Base-by-base conservation (phyloP, 768 basidiomycete species). In the Rhizopogon vinicolor region DNA sequence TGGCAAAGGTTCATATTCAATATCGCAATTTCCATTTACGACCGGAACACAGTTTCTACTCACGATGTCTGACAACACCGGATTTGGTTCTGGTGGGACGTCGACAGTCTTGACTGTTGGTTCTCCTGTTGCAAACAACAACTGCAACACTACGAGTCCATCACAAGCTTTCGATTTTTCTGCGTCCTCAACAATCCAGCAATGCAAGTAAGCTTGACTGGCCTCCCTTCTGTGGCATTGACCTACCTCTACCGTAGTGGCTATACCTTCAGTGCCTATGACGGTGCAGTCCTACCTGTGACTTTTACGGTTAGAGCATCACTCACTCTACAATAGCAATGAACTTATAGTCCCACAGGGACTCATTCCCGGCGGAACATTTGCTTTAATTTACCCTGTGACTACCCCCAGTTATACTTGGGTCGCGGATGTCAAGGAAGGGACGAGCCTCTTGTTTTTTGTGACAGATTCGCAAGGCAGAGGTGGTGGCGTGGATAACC, bases 1-100 rank as follows among this genome's bases (percentile, higher is more conserved):
- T 72, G 80, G 80, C 50, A 56, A 75, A 56, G 86, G 85, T 44
- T 76, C 77, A 0, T 88, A 75, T 64, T 69, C 75, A 9, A 63
- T 76, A 31, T 45, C 68, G 0, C 75, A 73, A 55, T 58, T 89
- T 12, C 72, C 75, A 2, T 68, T 84, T 40, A 31, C 65, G 13
- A 61, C 71, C 7, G 70, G 64, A 39, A 63, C 74, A 19, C 65
- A 71, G 52, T 72, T 89, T 45, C 50, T 89, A 12, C 56, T 85
- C 19, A 76, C 81, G 33, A 86, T 91, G 85, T 89, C 85, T 19
- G 89, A 91, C 62, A 74, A 81, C 13, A 79, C 78, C 25, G 87
- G 86, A 1, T 89, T 85, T 63, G 87, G 72, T 41, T 74, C 83
- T 5, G 89, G 89, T 2, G 89, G 87, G 25, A 74, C 75, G 29